A percentile compares a stretch with the other conserved stretches of the same genome.
These are phyloP conservation scores for Rhynchosporium secalis DNA, from an alignment of 2,329 filamentous ascomycete genomes.

Conservation along the genomic window DNA sequence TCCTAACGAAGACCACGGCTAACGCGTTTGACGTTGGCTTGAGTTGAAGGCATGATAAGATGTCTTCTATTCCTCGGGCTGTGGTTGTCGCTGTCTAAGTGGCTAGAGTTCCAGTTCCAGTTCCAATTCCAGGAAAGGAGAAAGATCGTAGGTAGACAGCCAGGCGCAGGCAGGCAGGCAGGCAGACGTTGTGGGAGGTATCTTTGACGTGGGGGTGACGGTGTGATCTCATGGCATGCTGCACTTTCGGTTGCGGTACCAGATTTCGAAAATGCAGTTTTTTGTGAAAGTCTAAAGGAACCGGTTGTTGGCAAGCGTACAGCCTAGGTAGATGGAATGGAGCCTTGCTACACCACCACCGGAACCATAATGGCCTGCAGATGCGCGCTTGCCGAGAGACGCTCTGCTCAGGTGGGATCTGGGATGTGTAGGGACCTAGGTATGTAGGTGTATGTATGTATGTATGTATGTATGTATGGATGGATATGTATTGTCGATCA, in stretches of 20 bases:
- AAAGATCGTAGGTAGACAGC: background rate
- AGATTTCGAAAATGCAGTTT: slow-evolving; percentile 1
- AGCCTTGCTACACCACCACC: slow-evolving; percentile 4
- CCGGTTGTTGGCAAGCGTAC: slow-evolving; percentile 4
- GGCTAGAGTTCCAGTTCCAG: background rate
- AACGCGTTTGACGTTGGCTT: slow-evolving; percentile 21
- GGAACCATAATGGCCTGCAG: background rate
- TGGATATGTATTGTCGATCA: background rate
- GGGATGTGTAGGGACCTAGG: too few relatives aligned
- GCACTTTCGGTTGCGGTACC: background rate
- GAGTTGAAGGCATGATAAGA: slow-evolving; percentile 26
- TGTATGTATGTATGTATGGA: too few relatives aligned
- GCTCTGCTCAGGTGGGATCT: background rate
- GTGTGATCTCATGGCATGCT: slow-evolving; percentile 9
- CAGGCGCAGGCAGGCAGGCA: background rate
- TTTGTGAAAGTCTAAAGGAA: background rate
- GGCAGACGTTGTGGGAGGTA: background rate
- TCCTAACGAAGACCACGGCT: slow-evolving; percentile 26
- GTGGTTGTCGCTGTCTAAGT: background rate
- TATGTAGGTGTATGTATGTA: too few relatives aligned
- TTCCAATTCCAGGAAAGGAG: background rate
- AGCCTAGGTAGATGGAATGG: background rate
- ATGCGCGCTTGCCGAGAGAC: background rate
- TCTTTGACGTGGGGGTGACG: background rate
- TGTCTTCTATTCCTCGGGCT: slow-evolving; percentile 22